phyloP scores from a whole-genome alignment of 2,329 filamentous ascomycete genomes.

The Venturia pyrina region DNA sequence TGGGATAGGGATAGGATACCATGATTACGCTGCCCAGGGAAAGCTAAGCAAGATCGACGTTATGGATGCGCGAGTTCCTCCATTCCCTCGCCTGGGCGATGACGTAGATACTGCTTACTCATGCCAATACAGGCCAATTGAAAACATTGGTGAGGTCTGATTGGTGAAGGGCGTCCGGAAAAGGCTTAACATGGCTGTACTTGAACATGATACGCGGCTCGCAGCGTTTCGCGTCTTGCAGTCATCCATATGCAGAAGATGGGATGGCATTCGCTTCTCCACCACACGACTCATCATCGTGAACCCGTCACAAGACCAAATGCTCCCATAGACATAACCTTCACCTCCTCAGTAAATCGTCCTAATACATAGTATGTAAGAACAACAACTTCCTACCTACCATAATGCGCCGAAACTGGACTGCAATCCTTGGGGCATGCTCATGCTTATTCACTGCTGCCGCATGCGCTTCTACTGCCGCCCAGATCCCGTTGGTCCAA shows the following conservation, averaged over 20 bases:
- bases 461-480: conserved; percentile 4
- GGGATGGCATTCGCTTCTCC: neutral
- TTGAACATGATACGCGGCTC: neutral
- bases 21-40: neutral
- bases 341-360: neutral
- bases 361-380: neutral
- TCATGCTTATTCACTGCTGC: conserved; percentile 5
- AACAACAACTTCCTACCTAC: neutral
- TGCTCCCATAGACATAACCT: neutral
- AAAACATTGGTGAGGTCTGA: neutral
- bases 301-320: neutral
- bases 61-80: neutral
- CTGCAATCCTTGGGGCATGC: neutral
- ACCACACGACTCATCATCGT: neutral
- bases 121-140: neutral
- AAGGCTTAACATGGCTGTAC: neutral
- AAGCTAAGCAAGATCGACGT: neutral
- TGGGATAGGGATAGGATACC: neutral
- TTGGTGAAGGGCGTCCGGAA: neutral
- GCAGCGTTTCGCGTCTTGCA: neutral
- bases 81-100: neutral
- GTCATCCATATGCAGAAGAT: neutral
- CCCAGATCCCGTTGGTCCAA: conserved; percentile 8
- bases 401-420: neutral
- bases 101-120: neutral